Evolutionary conservation across 768 basidiomycete species (phyloP).

Genomic region (Albatrellus ellisii): DNA sequence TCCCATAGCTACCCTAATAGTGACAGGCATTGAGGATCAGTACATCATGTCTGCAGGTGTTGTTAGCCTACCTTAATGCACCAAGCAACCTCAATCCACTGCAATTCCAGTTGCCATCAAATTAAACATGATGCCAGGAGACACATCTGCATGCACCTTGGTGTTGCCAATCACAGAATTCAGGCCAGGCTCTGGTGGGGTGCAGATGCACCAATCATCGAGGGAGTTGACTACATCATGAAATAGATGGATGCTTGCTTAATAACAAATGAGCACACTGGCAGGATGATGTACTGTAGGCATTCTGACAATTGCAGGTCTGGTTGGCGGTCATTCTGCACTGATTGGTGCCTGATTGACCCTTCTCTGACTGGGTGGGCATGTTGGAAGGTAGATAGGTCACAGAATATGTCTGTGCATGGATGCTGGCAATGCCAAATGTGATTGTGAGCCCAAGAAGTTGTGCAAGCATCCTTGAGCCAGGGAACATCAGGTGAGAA

Average conservation of each 20-base stretch:
- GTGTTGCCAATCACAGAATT: conserved; percentile 43
- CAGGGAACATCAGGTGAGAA: neutral
- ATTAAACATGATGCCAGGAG: neutral
- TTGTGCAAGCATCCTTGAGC: neutral
- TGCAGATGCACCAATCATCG: conserved; percentile 44
- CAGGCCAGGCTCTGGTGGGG: conserved; percentile 36
- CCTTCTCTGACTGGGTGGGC: neutral
- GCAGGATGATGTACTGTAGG: neutral
- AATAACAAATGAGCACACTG: neutral
- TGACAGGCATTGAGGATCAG: neutral
- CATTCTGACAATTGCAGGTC: neutral
- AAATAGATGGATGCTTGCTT: neutral
- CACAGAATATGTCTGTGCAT: neutral
- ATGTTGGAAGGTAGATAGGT: neutral
- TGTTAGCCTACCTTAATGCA: conserved; percentile 28
- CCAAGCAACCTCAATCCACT: conserved; percentile 40
- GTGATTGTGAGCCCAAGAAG: neutral
- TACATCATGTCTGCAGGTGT: neutral
- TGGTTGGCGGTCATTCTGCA: neutral
- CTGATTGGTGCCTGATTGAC: neutral
- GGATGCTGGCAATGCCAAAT: neutral
- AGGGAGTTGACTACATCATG: conserved; percentile 36
- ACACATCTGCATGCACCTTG: conserved; percentile 30
- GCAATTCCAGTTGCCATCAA: conserved; percentile 26
- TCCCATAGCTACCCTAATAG: conserved; percentile 39